phyloP scores from a whole-genome alignment of 441 rosid genomes.

The Aleurites moluccanus region DNA sequence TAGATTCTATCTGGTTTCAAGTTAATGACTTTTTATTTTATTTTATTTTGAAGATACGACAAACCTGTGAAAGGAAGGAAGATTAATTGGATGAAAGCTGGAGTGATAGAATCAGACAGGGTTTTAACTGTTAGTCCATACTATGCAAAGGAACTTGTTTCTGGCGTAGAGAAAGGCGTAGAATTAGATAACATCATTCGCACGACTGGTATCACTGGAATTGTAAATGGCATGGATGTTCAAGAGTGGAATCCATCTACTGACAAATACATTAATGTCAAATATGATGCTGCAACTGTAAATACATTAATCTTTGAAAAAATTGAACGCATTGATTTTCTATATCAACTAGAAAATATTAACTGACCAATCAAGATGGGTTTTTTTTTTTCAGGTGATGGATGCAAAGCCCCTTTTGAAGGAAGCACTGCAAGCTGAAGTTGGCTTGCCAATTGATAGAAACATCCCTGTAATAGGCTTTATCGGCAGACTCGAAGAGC shows the following conservation, averaged over 20 bases:
- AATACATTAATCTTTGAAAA: background rate
- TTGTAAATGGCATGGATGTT: constrained; percentile 88
- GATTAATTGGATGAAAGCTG: constrained; percentile 97
- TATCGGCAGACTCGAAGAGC: constrained; percentile 95
- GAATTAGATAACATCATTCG: constrained; percentile 66
- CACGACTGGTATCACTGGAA: constrained; percentile 58
- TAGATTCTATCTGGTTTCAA: no score
- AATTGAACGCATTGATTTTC: no score
- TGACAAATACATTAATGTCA: constrained; percentile 65
- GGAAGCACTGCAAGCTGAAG: constrained; percentile 87
- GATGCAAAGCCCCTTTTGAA: constrained; percentile 78
- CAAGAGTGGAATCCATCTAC: constrained; percentile 91
- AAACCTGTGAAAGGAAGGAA: constrained; percentile 85
- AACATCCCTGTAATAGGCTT: constrained; percentile 78
- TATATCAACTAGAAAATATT: no score
- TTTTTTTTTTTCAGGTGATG: constrained; percentile 44
- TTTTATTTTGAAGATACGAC: constrained; percentile 37
- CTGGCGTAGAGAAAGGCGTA: constrained; percentile 72
- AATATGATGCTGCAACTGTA: constrained; percentile 75
- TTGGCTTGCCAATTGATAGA: constrained; percentile 76
- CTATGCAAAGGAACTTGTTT: constrained; percentile 76
- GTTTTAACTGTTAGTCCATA: constrained; percentile 81
- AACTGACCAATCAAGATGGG: no score
- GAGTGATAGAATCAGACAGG: constrained; percentile 64
- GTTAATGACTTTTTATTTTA: background rate